A percentile compares a stretch with the other conserved stretches of the same genome.
phyloP scores from a whole-genome alignment of 2,329 filamentous ascomycete genomes.

The Massarina eburnea region DNA sequence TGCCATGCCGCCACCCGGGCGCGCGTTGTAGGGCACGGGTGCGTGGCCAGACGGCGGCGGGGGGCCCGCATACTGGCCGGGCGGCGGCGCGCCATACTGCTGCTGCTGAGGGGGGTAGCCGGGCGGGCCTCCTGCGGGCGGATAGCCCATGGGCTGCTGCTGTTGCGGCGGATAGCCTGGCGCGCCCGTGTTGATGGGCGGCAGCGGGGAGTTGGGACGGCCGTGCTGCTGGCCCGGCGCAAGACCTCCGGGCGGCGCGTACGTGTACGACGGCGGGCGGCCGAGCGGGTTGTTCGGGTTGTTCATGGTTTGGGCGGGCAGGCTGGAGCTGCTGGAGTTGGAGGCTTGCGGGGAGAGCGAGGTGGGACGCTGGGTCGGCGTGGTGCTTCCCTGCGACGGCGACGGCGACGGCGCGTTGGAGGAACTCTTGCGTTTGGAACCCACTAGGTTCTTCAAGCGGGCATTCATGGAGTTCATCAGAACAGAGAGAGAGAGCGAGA shows the following conservation, averaged over 20 bases:
- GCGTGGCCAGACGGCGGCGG: slow-evolving; percentile 36
- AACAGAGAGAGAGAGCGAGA: slow-evolving; percentile 17
- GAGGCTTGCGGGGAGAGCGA: slow-evolving; percentile 44
- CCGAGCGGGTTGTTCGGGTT: slow-evolving; percentile 58
- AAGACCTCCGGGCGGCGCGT: slow-evolving; percentile 48
- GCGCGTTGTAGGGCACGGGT: slow-evolving; percentile 36
- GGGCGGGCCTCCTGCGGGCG: slow-evolving; percentile 43
- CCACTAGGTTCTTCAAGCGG: slow-evolving; percentile 77
- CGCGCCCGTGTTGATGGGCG: slow-evolving; percentile 58
- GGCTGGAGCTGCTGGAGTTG: slow-evolving; percentile 42
- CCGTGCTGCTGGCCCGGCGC: slow-evolving; percentile 39
- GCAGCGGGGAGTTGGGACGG: slow-evolving; percentile 57
- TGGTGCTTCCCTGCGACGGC: slow-evolving; percentile 32
- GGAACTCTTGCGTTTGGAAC: slow-evolving; percentile 74
- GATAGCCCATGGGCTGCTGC: slow-evolving; percentile 47
- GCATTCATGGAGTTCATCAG: slow-evolving; percentile 78
- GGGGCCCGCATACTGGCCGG: slow-evolving; percentile 17
- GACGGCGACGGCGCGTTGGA: slow-evolving; percentile 51
- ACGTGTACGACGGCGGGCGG: slow-evolving; percentile 66
- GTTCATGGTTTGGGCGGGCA: slow-evolving; percentile 50
- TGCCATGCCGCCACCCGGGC: slow-evolving; percentile 35
- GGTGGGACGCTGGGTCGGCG: slow-evolving; percentile 43
- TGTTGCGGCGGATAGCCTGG: slow-evolving; percentile 52
- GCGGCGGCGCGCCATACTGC: slow-evolving; percentile 34
- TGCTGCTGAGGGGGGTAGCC: slow-evolving; percentile 48